phyloP scores from a whole-genome alignment of 352 stramenopile genomes.

The Globisporangium barbulae region DNA sequence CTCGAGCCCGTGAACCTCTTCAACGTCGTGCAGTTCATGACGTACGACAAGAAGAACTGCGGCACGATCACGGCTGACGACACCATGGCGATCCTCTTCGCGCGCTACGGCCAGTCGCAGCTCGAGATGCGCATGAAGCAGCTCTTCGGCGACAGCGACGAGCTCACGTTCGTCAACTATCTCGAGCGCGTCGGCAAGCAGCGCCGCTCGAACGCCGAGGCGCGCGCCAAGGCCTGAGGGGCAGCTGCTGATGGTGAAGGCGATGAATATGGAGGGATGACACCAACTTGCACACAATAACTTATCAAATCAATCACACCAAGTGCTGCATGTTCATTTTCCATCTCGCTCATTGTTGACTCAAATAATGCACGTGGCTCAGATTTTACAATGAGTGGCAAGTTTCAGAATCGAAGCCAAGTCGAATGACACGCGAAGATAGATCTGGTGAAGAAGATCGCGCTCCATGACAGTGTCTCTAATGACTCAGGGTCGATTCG shows the following conservation, averaged over 20 bases:
- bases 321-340: not conserved
- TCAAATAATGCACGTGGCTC: too few relatives aligned
- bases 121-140: conserved; percentile 91
- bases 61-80: conserved; percentile 95
- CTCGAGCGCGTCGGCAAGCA: conserved; percentile 73
- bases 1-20: conserved; percentile 95
- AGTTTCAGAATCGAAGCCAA: not conserved
- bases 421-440: not conserved
- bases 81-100: conserved; percentile 98
- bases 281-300: not conserved
- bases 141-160: conserved; percentile 87
- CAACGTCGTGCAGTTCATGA: conserved; percentile 98
- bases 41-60: conserved; percentile 95
- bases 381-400: not conserved
- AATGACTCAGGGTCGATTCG: too few relatives aligned
- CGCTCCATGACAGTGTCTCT: too few relatives aligned
- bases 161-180: conserved; percentile 79
- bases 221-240: conserved; percentile 40
- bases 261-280: not conserved
- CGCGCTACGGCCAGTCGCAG: conserved; percentile 85
- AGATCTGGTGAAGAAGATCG: too few relatives aligned
- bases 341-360: not conserved
- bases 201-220: conserved; percentile 59
- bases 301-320: not conserved
- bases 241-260: too few relatives aligned